Conservation (phyloP, 768 basidiomycete genomes). For the Termitomyces eurrhizus region DNA sequence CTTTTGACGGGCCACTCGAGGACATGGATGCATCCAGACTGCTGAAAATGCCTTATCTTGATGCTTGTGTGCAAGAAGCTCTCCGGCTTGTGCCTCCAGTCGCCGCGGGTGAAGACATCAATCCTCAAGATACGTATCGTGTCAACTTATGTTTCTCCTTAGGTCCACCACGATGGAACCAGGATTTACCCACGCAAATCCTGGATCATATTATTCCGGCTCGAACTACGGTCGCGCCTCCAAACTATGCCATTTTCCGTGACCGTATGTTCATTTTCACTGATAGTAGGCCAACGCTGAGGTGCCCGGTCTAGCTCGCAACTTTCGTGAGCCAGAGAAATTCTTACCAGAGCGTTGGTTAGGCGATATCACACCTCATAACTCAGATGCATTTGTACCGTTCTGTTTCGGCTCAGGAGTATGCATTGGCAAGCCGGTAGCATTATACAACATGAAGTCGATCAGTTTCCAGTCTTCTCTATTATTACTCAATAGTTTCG, state of each 20-base stretch:
- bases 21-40: conserved; percentile 13
- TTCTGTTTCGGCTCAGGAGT: neutral
- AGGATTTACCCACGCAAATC: neutral
- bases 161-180: neutral
- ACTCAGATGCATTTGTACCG: neutral
- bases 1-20: conserved; percentile 9
- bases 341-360: neutral
- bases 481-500: neutral
- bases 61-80: conserved; percentile 16
- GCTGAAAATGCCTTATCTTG: conserved; percentile 20
- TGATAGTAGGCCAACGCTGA: neutral
- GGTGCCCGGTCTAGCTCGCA: neutral
- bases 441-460: neutral
- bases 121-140: neutral
- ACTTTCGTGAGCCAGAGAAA: neutral
- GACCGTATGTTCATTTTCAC: neutral
- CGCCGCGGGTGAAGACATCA: conserved; percentile 13
- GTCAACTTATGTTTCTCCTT: neutral
- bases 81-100: conserved; percentile 20
- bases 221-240: neutral
- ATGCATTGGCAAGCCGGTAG: neutral
- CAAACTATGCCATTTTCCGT: neutral
- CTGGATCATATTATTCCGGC: neutral
- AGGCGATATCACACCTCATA: neutral
- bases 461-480: neutral